Conservation (phyloP, 495 filamentous ascomycete species). For the Ascodesmis nigricans region DNA sequence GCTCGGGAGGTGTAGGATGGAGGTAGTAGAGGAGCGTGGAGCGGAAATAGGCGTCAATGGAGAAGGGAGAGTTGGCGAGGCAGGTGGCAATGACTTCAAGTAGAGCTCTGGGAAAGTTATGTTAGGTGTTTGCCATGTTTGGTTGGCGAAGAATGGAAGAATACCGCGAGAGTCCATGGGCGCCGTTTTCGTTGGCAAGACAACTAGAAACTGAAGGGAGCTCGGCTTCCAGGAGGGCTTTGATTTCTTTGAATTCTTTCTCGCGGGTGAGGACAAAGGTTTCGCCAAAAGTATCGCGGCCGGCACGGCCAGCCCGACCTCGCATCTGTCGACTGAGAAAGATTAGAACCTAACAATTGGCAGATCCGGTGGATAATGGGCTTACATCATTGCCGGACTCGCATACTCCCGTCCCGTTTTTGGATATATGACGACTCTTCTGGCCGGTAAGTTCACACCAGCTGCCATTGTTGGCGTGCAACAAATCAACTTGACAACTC, state of each 20-base stretch:
- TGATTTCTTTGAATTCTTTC: conserved; percentile 45
- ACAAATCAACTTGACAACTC: conserved; percentile 47
- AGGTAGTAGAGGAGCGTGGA: conserved; percentile 44
- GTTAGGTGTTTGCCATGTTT: conserved; percentile 6
- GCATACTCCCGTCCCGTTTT: conserved; percentile 60
- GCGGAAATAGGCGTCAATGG: conserved; percentile 48
- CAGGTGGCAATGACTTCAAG: conserved; percentile 53
- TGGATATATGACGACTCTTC: conserved; percentile 59
- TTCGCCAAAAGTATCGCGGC: conserved; percentile 61
- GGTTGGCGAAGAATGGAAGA: background rate
- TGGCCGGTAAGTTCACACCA: conserved; percentile 55
- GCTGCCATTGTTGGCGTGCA: conserved; percentile 73
- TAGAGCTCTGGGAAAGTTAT: conserved; percentile 31
- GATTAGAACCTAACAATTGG: conserved; percentile 4
- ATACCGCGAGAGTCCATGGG: conserved; percentile 36
- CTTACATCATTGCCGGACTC: conserved; percentile 52
- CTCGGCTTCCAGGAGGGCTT: conserved; percentile 49
- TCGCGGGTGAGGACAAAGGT: conserved; percentile 57
- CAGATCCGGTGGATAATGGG: background rate
- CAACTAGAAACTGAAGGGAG: conserved; percentile 50
- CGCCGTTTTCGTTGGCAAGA: conserved; percentile 42
- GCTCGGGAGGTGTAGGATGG: conserved; percentile 20
- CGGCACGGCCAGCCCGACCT: conserved; percentile 61
- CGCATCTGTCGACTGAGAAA: conserved; percentile 54
- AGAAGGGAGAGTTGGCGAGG: conserved; percentile 43